Conservation (phyloP, 1,139 yeast species). For the Lodderomyces theae region DNA sequence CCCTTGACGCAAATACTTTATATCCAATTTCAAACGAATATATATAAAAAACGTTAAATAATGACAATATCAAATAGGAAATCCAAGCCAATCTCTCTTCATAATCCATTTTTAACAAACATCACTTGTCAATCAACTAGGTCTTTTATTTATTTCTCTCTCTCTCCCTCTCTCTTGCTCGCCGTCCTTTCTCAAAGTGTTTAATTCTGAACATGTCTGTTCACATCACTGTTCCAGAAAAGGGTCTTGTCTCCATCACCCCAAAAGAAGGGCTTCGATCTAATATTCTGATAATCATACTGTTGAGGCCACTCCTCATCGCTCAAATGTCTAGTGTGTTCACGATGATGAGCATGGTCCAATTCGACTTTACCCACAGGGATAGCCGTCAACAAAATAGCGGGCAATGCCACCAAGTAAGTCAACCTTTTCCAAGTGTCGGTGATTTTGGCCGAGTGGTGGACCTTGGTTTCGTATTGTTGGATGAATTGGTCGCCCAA, state of each 20-base stretch:
- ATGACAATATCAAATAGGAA: background rate
- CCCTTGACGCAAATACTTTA: background rate
- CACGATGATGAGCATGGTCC: slow-evolving; percentile 88
- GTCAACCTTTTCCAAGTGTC: slow-evolving; percentile 84
- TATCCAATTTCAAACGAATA: slow-evolving; percentile 1
- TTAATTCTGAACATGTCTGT: slow-evolving; percentile 70
- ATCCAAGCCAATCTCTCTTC: too few species aligned
- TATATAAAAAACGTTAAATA: slow-evolving; percentile 1
- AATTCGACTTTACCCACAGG: slow-evolving; percentile 79
- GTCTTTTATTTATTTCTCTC: too few species aligned
- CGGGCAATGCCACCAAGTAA: slow-evolving; percentile 77
- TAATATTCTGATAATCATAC: slow-evolving; percentile 86
- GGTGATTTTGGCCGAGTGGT: slow-evolving; percentile 78
- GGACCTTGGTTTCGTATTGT: slow-evolving; percentile 55
- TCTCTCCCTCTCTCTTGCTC: too few species aligned
- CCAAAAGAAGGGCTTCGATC: slow-evolving; percentile 91
- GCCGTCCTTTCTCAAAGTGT: too few species aligned
- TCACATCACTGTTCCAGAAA: slow-evolving; percentile 92
- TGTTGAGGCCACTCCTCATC: slow-evolving; percentile 93
- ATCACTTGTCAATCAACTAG: too few species aligned
- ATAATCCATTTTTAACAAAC: too few species aligned
- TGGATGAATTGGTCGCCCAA: slow-evolving; percentile 46
- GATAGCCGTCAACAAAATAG: slow-evolving; percentile 68
- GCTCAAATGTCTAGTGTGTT: slow-evolving; percentile 68
- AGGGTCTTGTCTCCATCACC: slow-evolving; percentile 97